Conservation (phyloP, 129 eudicot genomes). For the Centaurea solstitialis region DNA sequence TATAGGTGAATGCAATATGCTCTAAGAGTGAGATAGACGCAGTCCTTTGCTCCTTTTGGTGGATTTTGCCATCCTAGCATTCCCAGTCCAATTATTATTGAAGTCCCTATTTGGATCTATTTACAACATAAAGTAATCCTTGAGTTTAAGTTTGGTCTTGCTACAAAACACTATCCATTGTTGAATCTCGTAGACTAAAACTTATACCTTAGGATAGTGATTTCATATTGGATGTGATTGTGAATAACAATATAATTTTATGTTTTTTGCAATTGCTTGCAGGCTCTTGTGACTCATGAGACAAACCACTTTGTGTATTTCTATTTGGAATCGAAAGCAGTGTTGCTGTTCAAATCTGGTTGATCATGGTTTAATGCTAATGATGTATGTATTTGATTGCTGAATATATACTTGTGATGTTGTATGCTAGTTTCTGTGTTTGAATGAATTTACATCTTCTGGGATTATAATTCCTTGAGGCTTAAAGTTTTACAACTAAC, state of each 20-base stretch:
- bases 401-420: constrained; percentile 23
- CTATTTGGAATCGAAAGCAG: constrained; percentile 90
- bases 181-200: background rate
- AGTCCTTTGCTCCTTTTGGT: background rate
- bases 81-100: background rate
- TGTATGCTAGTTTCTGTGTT: constrained; percentile 38
- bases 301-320: constrained; percentile 92
- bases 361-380: constrained; percentile 37
- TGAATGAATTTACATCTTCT: constrained; percentile 11
- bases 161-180: background rate
- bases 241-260: background rate
- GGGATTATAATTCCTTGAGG: background rate
- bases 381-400: constrained; percentile 33
- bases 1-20: background rate
- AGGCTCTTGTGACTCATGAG: constrained; percentile 98
- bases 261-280: constrained; percentile 11
- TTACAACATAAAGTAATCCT: background rate
- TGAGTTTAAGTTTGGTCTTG: background rate
- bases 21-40: background rate
- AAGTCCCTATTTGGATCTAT: background rate
- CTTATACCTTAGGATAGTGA: background rate
- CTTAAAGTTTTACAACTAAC: background rate
- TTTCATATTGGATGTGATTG: background rate
- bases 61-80: background rate
- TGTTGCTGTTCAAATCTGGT: constrained; percentile 90